These are phyloP conservation scores for Komagataella phaffii DNA, from an alignment of 805 yeast species.

Conservation along the genomic window DNA sequence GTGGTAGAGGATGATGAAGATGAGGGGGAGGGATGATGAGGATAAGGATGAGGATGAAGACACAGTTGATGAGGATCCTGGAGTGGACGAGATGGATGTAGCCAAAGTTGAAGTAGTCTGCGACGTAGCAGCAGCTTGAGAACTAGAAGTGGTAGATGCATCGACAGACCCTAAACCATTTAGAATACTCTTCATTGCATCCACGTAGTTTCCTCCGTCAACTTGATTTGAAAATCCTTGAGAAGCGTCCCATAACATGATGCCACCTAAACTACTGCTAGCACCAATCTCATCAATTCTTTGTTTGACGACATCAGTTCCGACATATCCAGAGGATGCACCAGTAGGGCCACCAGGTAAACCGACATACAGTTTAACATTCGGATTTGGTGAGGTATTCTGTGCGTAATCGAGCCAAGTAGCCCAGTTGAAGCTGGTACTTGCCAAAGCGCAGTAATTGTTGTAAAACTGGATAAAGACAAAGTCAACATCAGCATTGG, in stretches of 20 bases:
- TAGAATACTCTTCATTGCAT: constrained; percentile 14
- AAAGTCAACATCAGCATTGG: constrained; percentile 54
- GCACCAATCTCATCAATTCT: constrained; percentile 14
- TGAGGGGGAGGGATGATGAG: constrained; percentile 7
- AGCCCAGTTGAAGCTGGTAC: constrained; percentile 42
- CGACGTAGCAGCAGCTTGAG: neutral
- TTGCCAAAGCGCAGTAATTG: constrained; percentile 53
- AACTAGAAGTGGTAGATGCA: constrained; percentile 1
- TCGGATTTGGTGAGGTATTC: constrained; percentile 44
- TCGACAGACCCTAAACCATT: constrained; percentile 3
- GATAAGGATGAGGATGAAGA: constrained; percentile 6
- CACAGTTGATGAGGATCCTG: constrained; percentile 4
- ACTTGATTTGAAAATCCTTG: constrained; percentile 35
- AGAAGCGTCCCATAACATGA: constrained; percentile 80
- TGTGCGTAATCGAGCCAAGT: constrained; percentile 61
- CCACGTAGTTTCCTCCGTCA: constrained; percentile 23
- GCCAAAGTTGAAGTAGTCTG: constrained; percentile 3
- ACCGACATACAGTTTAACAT: constrained; percentile 63
- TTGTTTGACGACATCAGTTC: constrained; percentile 23
- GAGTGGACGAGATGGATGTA: constrained; percentile 3
- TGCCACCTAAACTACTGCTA: constrained; percentile 45
- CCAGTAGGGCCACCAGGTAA: constrained; percentile 44
- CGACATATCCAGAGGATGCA: constrained; percentile 44
- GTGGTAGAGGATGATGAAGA: constrained; percentile 6
- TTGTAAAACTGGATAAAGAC: constrained; percentile 85